Evolutionary conservation across 2,329 filamentous ascomycete species (phyloP).

Genomic region (Aureobasidium sp.): DNA sequence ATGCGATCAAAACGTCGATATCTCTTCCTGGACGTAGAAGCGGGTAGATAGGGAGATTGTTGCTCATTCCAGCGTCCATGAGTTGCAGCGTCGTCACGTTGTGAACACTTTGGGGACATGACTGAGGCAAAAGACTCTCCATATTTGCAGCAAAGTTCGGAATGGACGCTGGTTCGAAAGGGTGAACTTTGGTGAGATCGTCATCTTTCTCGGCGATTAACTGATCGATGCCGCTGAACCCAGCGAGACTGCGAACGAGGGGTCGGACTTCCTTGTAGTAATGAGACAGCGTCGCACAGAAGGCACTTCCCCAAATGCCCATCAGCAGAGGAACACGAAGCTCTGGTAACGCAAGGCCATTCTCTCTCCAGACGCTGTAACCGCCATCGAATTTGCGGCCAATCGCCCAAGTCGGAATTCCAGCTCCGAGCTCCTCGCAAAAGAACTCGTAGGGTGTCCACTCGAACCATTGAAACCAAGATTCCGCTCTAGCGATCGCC

Average conservation of each 20-base stretch:
- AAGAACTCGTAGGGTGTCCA: conserved; percentile 93
- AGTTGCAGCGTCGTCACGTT: conserved; percentile 55
- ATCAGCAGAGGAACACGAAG: conserved; percentile 75
- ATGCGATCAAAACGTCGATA: conserved; percentile 84
- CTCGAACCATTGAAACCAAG: conserved; percentile 99
- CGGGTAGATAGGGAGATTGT: conserved; percentile 94
- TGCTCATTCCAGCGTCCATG: conserved; percentile 98
- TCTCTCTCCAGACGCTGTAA: conserved; percentile 53
- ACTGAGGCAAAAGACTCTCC: conserved; percentile 64
- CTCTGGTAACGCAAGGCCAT: conserved; percentile 71
- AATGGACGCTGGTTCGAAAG: conserved; percentile 83
- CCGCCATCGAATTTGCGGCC: conserved; percentile 76
- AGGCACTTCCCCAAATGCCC: conserved; percentile 94
- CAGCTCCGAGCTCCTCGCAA: conserved; percentile 83
- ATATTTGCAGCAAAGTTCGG: conserved; percentile 86
- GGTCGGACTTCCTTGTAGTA: conserved; percentile 95
- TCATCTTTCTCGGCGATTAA: conserved; percentile 76
- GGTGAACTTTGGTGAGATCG: conserved; percentile 85
- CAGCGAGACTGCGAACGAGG: conserved; percentile 64
- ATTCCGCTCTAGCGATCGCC: conserved; percentile 47
- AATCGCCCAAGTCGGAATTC: conserved; percentile 91
- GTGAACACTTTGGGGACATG: conserved; percentile 72
- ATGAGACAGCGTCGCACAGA: conserved; percentile 90
- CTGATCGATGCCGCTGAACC: conserved; percentile 68
- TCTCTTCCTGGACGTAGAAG: conserved; percentile 80